Conservation (phyloP, 345 rosid genomes). For the Aurinia saxatilis region DNA sequence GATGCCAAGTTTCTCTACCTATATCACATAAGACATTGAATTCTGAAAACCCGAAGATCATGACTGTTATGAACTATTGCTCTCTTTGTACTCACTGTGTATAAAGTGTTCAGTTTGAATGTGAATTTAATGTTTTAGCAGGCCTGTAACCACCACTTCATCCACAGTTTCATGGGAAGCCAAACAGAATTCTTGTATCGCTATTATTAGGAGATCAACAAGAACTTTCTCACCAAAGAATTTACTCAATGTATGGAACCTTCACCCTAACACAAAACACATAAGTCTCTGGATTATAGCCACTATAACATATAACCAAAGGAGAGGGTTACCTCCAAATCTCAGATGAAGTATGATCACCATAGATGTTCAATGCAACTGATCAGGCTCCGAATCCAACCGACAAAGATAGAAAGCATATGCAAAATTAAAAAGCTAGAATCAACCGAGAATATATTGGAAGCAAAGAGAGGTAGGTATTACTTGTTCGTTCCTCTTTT, state of each 20-base stretch:
- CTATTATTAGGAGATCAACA: background rate
- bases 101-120: slow-evolving; percentile 21
- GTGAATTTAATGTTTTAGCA: background rate
- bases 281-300: too few relatives aligned
- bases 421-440: background rate
- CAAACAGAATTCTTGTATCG: background rate
- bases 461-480: slow-evolving; percentile 2
- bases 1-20: slow-evolving; percentile 51
- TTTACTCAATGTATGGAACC: too few relatives aligned
- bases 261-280: too few relatives aligned
- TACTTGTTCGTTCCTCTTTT: slow-evolving; percentile 26
- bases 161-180: background rate
- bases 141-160: background rate
- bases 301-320: too few relatives aligned
- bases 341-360: too few relatives aligned
- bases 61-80: slow-evolving; percentile 14
- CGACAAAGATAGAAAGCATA: background rate
- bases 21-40: slow-evolving; percentile 31
- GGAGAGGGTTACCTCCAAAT: too few relatives aligned
- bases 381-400: background rate
- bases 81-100: slow-evolving; percentile 6
- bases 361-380: background rate
- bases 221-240: background rate
- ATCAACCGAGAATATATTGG: background rate
- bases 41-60: background rate